phyloP scores from a whole-genome alignment of 345 rosid species.

The Aquilaria malaccensis region DNA sequence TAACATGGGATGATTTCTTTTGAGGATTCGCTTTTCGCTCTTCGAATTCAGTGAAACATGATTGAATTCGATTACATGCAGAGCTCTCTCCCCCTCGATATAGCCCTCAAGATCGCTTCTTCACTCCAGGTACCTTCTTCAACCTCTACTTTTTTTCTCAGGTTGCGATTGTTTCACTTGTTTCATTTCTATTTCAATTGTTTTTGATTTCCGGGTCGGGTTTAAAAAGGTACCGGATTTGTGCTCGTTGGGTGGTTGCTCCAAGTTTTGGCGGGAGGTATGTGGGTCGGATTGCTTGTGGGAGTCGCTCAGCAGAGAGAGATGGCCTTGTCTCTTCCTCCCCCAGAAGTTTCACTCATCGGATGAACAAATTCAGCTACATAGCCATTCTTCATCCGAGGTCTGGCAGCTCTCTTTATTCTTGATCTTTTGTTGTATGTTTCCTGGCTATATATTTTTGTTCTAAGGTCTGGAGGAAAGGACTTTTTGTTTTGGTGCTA shows the following conservation, averaged over 20 bases:
- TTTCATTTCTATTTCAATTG: not conserved
- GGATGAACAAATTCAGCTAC: constrained; percentile 14
- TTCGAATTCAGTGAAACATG: constrained; percentile 12
- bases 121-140: constrained; percentile 38
- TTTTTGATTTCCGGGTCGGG: constrained; percentile 4
- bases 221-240: constrained; percentile 45
- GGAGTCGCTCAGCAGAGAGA: constrained; percentile 43
- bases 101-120: constrained; percentile 55
- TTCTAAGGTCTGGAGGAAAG: not conserved
- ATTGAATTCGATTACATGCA: constrained; percentile 15
- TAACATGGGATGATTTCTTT: no score
- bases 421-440: not conserved
- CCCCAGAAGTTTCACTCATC: not conserved
- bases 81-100: constrained; percentile 43
- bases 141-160: not conserved
- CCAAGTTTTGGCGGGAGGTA: constrained; percentile 58
- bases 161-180: not conserved
- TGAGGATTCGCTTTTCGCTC: no score
- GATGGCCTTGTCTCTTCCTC: constrained; percentile 42
- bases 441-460: not conserved
- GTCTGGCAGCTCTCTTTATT: not conserved
- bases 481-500: not conserved
- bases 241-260: constrained; percentile 58
- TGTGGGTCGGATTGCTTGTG: constrained; percentile 61
- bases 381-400: constrained; percentile 1